phyloP scores from a whole-genome alignment of 2,329 filamentous ascomycete genomes.

The Phialocephala subalpina region DNA sequence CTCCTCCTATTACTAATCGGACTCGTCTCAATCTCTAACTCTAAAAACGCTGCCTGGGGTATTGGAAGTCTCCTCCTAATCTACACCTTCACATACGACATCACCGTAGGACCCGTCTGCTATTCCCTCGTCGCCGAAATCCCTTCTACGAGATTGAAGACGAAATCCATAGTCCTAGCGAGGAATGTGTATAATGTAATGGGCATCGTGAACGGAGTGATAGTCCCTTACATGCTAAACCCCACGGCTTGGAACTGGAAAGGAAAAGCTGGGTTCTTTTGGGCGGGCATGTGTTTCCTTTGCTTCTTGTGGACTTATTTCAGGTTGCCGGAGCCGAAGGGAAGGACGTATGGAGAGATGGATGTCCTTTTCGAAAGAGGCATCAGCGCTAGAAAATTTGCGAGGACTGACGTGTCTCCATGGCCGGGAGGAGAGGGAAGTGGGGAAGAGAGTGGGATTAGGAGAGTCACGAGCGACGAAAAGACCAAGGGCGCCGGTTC shows the following conservation, averaged over 20 bases:
- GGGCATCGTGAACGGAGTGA: conserved; percentile 78
- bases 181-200: conserved; percentile 76
- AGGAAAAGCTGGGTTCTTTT: conserved; percentile 88
- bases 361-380: conserved; percentile 79
- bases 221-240: conserved; percentile 93
- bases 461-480: background rate
- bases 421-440: conserved; percentile 1
- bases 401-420: conserved; percentile 22
- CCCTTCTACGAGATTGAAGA: conserved; percentile 80
- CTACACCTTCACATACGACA: conserved; percentile 83
- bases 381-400: conserved; percentile 21
- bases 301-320: conserved; percentile 86
- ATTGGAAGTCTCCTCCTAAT: conserved; percentile 72
- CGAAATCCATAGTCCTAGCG: conserved; percentile 88
- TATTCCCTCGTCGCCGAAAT: conserved; percentile 88
- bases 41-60: conserved; percentile 53
- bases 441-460: background rate
- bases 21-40: conserved; percentile 42
- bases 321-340: conserved; percentile 80
- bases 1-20: conserved; percentile 82
- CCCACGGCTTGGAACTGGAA: conserved; percentile 86
- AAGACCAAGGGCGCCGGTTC: background rate
- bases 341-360: conserved; percentile 82
- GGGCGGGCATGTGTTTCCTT: conserved; percentile 79
- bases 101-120: conserved; percentile 78